Percentiles rank a stretch among this genome's conserved stretches.
Conservation (phyloP, 768 basidiomycete genomes). For the Mycena metata region DNA sequence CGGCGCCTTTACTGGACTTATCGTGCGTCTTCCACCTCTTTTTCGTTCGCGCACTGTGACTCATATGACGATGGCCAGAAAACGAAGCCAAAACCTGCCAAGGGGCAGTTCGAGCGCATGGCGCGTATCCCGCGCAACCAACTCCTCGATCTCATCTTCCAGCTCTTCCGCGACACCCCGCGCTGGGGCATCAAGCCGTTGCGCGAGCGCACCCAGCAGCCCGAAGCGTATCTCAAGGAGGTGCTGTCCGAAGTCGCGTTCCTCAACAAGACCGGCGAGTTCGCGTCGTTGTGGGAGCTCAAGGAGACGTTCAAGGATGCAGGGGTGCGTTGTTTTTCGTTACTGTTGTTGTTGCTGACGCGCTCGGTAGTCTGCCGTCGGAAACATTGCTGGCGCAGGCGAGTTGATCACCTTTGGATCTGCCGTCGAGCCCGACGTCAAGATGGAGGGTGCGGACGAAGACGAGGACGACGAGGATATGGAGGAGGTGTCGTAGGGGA, state of each 20-base stretch:
- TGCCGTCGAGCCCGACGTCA: conserved; percentile 47
- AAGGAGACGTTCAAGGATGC: conserved; percentile 79
- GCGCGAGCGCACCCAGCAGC: conserved; percentile 87
- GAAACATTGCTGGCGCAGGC: conserved; percentile 57
- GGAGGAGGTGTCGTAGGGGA: conserved; percentile 66
- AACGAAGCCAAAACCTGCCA: conserved; percentile 75
- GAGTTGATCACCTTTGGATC: conserved; percentile 32
- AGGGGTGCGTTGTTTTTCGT: conserved; percentile 52
- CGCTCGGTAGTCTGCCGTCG: conserved; percentile 43
- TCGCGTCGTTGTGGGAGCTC: conserved; percentile 85
- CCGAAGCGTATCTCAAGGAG: conserved; percentile 89
- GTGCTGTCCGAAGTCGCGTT: conserved; percentile 81
- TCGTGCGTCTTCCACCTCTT: conserved; percentile 61
- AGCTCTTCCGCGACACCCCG: conserved; percentile 80
- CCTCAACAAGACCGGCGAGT: conserved; percentile 84
- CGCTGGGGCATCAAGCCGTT: conserved; percentile 86
- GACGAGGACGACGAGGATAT: conserved; percentile 75
- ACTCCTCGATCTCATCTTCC: conserved; percentile 86
- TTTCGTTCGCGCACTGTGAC: conserved; percentile 6
- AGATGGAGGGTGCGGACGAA: conserved; percentile 67
- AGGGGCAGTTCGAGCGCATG: conserved; percentile 87
- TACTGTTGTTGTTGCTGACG: background rate
- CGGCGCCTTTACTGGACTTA: conserved; percentile 72
- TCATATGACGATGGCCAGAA: conserved; percentile 57
- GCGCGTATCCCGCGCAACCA: conserved; percentile 93